Base-by-base conservation (phyloP, 306 rosid species). In the Vicia sativa region DNA sequence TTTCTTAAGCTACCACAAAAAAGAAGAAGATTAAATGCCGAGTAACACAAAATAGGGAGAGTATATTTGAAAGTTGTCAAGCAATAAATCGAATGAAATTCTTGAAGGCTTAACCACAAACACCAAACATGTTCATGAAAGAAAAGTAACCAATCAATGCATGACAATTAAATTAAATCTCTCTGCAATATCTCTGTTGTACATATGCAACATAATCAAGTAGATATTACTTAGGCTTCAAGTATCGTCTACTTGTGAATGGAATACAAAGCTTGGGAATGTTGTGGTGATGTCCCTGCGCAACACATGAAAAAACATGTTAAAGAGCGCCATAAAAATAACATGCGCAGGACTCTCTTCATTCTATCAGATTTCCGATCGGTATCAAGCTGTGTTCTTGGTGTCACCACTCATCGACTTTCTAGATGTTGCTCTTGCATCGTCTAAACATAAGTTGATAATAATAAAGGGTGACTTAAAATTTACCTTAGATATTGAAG, bases 401-500 rank as follows among this genome's bases (percentile, higher is more conserved):
- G 35, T 31, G 35, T 31, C 8, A 31, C 35, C 8, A 1, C 35
- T 31, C 35, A 31, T 5, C 35, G 35, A 5, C 8, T 0, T 31
- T 31, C 8, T 31, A 31, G 7, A 31, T 31, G 35, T 6, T 31
- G 35, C 35, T 31, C 35, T 31, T 31, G 8, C 35, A 31, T 31
- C 35, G 8, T 5, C 38, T 31, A 6, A 31, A 31, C 52, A 45
- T 48, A 49, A 19, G 56, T 18, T 50, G 57, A 19, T 50, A 19
- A 50, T 50, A 45, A 6, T 5, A 8, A 7, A 49, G 3, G 0
- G 10, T 18, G 26, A 16, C 2, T 8, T 49, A 8, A 37, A 49
- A 65, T 85, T 84, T 82, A 93, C 97, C 88, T 90, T 80, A 93
- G 96, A 82, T 93, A 93, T 75, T 90, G 97, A 72, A 95, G 99